Conservation (phyloP, 495 filamentous ascomycete genomes). For the Beverwykella pulmonaria region DNA sequence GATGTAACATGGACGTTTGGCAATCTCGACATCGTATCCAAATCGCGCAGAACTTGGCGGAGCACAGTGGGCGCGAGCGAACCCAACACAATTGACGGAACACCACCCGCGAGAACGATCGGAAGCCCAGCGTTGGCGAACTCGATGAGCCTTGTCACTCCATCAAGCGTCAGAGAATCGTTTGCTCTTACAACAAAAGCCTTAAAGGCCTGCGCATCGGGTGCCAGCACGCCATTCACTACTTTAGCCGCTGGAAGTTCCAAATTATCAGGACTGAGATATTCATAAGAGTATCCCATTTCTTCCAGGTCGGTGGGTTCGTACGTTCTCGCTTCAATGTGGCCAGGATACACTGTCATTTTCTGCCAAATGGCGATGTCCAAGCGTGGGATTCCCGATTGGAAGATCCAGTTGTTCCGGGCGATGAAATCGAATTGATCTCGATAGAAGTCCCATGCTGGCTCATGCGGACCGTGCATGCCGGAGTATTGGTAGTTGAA, state of each 20-base stretch:
- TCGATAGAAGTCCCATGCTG: slow-evolving; percentile 22
- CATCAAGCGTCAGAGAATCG: slow-evolving; percentile 21
- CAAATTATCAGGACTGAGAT: slow-evolving; percentile 24
- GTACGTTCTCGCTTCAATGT: slow-evolving; percentile 17
- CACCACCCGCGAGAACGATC: slow-evolving; percentile 18
- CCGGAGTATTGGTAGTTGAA: slow-evolving; percentile 26
- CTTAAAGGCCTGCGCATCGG: slow-evolving; percentile 23
- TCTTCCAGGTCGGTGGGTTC: slow-evolving; percentile 17
- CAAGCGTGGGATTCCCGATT: slow-evolving; percentile 12
- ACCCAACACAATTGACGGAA: slow-evolving; percentile 12
- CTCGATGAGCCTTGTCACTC: slow-evolving; percentile 17
- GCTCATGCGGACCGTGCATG: slow-evolving; percentile 17
- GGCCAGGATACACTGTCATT: slow-evolving; percentile 18
- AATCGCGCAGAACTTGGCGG: slow-evolving; percentile 8
- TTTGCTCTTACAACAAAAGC: slow-evolving; percentile 11
- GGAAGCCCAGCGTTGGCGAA: slow-evolving; percentile 17
- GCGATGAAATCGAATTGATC: slow-evolving; percentile 21
- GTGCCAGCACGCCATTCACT: slow-evolving; percentile 10
- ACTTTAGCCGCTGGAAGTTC: slow-evolving; percentile 21
- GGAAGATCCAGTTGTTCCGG: slow-evolving; percentile 24
- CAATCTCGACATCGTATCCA: neutral
- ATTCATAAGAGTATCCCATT: slow-evolving; percentile 20
- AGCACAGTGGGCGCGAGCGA: neutral
- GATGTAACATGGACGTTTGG: slow-evolving; percentile 14
- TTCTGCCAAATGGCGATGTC: slow-evolving; percentile 25